These are phyloP conservation scores for Eimeria necatrix DNA, from an alignment of 169 alveolate species.

Conservation along the genomic window DNA sequence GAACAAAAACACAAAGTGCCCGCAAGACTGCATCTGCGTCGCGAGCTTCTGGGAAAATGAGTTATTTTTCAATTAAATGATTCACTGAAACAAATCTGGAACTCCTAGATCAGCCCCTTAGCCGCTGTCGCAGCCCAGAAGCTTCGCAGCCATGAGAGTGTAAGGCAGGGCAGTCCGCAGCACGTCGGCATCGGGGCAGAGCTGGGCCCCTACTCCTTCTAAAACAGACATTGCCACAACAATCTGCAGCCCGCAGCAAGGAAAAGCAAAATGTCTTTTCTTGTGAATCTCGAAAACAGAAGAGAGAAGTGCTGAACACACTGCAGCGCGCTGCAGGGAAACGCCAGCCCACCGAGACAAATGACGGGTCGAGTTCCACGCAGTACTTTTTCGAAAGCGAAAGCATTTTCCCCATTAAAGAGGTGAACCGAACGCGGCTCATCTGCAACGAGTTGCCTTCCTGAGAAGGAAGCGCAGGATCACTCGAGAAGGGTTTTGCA, in stretches of 20 bases:
- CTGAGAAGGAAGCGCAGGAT: neutral
- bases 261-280: neutral
- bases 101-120: neutral
- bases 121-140: neutral
- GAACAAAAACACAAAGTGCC: no score
- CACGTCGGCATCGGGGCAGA: slow-evolving; percentile 75
- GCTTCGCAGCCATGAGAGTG: slow-evolving; percentile 53
- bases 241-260: slow-evolving; percentile 47
- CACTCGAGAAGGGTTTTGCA: no score
- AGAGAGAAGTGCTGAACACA: neutral
- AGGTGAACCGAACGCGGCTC: slow-evolving; percentile 67
- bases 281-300: neutral
- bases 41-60: neutral
- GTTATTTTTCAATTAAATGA: neutral
- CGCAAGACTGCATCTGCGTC: neutral
- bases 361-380: slow-evolving; percentile 69
- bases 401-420: slow-evolving; percentile 72
- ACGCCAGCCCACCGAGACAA: slow-evolving; percentile 20
- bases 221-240: slow-evolving; percentile 76
- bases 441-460: slow-evolving; percentile 74
- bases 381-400: slow-evolving; percentile 53
- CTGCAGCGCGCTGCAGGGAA: neutral
- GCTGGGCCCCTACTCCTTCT: slow-evolving; percentile 76
- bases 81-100: neutral
- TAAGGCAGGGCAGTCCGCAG: slow-evolving; percentile 68